Base-by-base conservation (phyloP, 768 basidiomycete genomes). In the Chiua virens region DNA sequence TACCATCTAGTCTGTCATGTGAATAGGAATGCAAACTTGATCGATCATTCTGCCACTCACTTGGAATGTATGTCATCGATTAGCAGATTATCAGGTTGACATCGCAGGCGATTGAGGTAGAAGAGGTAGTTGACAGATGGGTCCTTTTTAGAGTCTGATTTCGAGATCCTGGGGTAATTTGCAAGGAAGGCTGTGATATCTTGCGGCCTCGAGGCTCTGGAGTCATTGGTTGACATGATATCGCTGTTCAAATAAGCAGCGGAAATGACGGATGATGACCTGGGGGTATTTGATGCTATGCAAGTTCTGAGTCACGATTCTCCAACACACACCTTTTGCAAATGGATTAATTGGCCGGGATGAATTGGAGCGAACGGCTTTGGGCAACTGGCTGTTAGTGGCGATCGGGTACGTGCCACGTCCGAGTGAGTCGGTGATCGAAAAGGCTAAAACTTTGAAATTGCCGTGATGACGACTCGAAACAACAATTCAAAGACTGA, bases 1-100 rank as follows among this genome's bases (percentile, higher is more conserved):
- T 75, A 59, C 86, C 86, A 90, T 58, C 87, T 89, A 47, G 21
- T 51, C 44, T 52, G 51, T 44, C 53, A n/a, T 46, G 28, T 32
- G 47, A 41, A 47, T 35, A 42, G 21, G 27, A 27, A 38, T 18
- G 23, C 42, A 28, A 28, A 45, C 21, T 5, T 20, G 41, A 35
- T 44, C 34, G 23, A 25, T 22, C 42, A 39, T 30, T 30, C 37
- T 30, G 28, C 17, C 10, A 38, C 75, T 53, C 59, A 87, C 86
- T 75, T 69, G 41, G 77, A 67, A 60, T 84, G 85, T 17, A 89
- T 74, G 54, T 87, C 81, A 44, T 84, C 80, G 59, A 89, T 79
- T 42, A 76, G 68, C 21, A 80, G 65, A 54, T 79, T 71, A 65
- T 87, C 86, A 20, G 87, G 88, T 14, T 69, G 73, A 61, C 84